These are phyloP conservation scores for maize (Zea mays) DNA, from an alignment of 176 grass and related monocot genomes.

Conservation along the genomic window DNA sequence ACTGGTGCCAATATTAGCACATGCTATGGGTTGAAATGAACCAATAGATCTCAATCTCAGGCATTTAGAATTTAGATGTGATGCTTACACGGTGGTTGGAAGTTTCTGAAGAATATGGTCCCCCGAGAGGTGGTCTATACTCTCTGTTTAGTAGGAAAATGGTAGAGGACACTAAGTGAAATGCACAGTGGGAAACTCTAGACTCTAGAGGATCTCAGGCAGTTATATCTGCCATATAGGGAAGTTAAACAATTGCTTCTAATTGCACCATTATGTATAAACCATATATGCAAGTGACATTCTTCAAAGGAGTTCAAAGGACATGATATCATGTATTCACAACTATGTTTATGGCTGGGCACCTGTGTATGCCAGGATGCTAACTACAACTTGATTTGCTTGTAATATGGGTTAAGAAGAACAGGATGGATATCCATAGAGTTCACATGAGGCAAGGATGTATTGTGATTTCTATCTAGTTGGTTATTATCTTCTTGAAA, in stretches of 20 bases:
- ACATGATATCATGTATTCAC: background rate
- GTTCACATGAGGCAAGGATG: background rate
- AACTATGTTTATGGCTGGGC: background rate
- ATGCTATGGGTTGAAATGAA: slow-evolving; percentile 13
- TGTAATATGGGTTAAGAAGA: slow-evolving; percentile 4
- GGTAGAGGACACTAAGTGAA: background rate
- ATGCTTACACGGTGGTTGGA: background rate
- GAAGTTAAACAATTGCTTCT: background rate
- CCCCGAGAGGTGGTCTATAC: background rate
- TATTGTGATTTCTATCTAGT: background rate
- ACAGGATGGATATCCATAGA: background rate
- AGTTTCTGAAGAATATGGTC: slow-evolving; percentile 4
- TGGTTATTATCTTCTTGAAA: background rate
- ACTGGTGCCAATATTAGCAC: background rate
- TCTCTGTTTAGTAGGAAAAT: background rate
- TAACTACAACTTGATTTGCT: slow-evolving; percentile 1
- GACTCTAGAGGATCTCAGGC: background rate
- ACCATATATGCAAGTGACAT: background rate
- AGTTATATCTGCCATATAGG: background rate
- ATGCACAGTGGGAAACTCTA: background rate
- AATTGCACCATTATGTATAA: background rate
- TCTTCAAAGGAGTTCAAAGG: background rate
- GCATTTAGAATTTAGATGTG: background rate
- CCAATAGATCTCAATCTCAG: background rate
- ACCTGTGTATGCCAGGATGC: background rate